phyloP scores from a whole-genome alignment of 2,329 filamentous ascomycete genomes.

The Elsinoe batatas region DNA sequence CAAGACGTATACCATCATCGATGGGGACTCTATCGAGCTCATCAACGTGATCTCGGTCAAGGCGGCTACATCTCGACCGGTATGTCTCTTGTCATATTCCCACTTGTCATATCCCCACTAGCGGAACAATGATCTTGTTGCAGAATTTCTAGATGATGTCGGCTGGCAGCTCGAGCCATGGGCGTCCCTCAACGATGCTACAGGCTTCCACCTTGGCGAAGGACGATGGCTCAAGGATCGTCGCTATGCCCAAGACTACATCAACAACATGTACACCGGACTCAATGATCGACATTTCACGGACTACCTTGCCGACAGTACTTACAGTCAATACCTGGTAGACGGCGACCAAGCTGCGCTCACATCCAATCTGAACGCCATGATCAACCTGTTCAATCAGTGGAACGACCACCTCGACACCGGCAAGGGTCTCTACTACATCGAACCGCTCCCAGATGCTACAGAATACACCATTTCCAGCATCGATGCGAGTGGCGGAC shows the following conservation, averaged over 20 bases:
- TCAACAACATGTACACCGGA: conserved; percentile 32
- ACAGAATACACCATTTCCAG: conserved; percentile 39
- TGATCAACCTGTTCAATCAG: conserved; percentile 30
- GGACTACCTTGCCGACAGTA: conserved; percentile 34
- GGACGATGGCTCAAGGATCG: conserved; percentile 38
- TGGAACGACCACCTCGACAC: conserved; percentile 32
- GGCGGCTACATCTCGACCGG: conserved; percentile 35
- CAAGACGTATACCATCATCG: conserved; percentile 39
- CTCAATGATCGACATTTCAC: conserved; percentile 36
- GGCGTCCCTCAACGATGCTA: conserved; percentile 36
- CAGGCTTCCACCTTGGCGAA: conserved; percentile 36
- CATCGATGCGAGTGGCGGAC: conserved; percentile 33
- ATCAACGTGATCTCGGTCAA: conserved; percentile 35
- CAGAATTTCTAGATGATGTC: conserved; percentile 36
- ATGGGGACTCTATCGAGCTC: conserved; percentile 36
- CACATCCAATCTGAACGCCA: conserved; percentile 26
- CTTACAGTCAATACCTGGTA: conserved; percentile 34
- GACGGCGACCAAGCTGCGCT: conserved; percentile 31
- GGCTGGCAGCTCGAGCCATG: conserved; percentile 35
- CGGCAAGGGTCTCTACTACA: conserved; percentile 34
- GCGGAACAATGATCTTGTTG: too few relatives aligned
- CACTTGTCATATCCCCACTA: too few relatives aligned
- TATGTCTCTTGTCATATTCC: too few relatives aligned
- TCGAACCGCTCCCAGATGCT: conserved; percentile 35
- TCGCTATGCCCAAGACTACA: conserved; percentile 36